phyloP scores from a whole-genome alignment of 202 grass and related monocot species.

The Musa balbisiana region DNA sequence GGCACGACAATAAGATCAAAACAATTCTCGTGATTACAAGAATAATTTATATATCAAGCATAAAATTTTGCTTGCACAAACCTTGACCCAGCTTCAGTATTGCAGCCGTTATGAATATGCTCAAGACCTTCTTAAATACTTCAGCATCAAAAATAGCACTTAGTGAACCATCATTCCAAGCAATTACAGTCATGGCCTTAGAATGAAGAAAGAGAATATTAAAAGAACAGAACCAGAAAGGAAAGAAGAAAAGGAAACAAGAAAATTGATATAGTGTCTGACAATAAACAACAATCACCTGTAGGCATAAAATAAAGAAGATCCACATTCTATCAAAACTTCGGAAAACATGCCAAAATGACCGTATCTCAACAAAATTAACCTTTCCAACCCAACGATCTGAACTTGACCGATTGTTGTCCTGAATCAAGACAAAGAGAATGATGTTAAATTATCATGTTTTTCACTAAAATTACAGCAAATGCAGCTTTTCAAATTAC shows the following conservation, averaged over 20 bases:
- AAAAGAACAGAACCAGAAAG: not conserved
- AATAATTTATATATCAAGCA: not conserved
- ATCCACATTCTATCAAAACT: conserved; percentile 30
- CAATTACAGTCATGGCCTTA: conserved; percentile 91
- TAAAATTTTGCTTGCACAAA: conserved; percentile 12
- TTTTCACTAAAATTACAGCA: not conserved
- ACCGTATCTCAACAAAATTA: conserved; percentile 25
- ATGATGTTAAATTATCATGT: not conserved
- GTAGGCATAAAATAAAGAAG: conserved; percentile 17
- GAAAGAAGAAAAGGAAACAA: not conserved
- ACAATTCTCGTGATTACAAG: not conserved
- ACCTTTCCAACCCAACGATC: conserved; percentile 10
- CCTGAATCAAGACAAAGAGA: conserved; percentile 39
- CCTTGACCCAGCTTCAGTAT: conserved; percentile 78
- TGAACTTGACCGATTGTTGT: conserved; percentile 24
- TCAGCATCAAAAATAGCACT: conserved; percentile 64
- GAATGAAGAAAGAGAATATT: not conserved
- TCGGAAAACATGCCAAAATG: conserved; percentile 25
- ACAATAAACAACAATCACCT: conserved; percentile 6
- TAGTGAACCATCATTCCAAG: conserved; percentile 85
- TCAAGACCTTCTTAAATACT: conserved; percentile 84
- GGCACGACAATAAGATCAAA: not conserved
- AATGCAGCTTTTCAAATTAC: no score
- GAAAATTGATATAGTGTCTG: not conserved
- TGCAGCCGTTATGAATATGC: conserved; percentile 88